Conservation (phyloP, 106 monocot species). For the Vanilla planifolia region DNA sequence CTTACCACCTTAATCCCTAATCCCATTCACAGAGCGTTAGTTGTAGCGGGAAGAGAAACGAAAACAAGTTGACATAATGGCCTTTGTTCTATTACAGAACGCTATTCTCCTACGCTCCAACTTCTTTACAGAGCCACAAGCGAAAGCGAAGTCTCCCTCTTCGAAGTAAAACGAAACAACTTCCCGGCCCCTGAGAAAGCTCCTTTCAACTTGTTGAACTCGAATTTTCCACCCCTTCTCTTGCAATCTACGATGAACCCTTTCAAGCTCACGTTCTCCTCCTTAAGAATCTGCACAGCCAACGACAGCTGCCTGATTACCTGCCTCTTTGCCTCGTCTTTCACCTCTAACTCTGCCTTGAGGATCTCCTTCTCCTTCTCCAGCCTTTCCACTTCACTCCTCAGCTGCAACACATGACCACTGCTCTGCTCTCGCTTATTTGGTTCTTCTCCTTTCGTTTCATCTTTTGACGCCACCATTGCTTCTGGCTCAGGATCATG, state of each 20-base stretch:
- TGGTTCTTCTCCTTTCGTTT: neutral
- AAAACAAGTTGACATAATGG: too few species aligned
- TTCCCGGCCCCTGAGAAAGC: slow-evolving; percentile 15
- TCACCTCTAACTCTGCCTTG: slow-evolving; percentile 27
- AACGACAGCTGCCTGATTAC: slow-evolving; percentile 65
- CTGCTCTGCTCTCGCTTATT: neutral
- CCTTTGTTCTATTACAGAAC: too few species aligned
- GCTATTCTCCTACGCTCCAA: too few species aligned
- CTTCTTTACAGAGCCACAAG: slow-evolving; percentile 8
- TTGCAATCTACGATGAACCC: slow-evolving; percentile 30
- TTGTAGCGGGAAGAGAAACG: too few species aligned
- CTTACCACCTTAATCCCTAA: too few species aligned
- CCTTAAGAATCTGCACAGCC: slow-evolving; percentile 41
- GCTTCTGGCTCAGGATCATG: slow-evolving; percentile 63
- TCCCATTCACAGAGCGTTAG: too few species aligned
- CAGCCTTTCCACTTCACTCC: slow-evolving; percentile 10
- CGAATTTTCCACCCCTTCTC: slow-evolving; percentile 22
- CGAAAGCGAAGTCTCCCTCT: neutral
- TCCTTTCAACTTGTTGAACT: slow-evolving; percentile 38
- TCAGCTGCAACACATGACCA: neutral
- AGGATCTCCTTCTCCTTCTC: slow-evolving; percentile 25
- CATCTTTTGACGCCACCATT: neutral
- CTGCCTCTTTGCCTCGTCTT: slow-evolving; percentile 88
- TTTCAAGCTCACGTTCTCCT: slow-evolving; percentile 48
- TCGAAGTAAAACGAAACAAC: neutral